phyloP scores from a whole-genome alignment of 2,329 filamentous ascomycete species.

The Aspergillus viridinutans region DNA sequence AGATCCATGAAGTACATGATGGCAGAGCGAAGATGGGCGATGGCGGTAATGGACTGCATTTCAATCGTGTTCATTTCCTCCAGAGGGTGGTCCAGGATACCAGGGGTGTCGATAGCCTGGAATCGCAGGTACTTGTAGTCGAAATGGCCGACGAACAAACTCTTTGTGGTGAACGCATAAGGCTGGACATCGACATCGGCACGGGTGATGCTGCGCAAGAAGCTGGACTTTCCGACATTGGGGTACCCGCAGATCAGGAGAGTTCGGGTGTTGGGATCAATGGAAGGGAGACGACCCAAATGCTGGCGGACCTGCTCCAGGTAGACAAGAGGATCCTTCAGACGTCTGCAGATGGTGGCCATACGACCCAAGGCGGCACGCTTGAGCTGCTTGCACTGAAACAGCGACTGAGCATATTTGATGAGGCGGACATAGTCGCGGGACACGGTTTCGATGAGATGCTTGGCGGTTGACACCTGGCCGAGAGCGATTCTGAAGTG shows the following conservation, averaged over 20 bases:
- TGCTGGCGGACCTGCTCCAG: slow-evolving; percentile 97
- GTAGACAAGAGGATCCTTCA: slow-evolving; percentile 93
- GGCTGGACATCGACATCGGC: slow-evolving; percentile 97
- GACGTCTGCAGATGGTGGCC: slow-evolving; percentile 91
- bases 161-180: slow-evolving; percentile 98
- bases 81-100: slow-evolving; percentile 92
- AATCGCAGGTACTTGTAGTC: slow-evolving; percentile 91
- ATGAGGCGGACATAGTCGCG: slow-evolving; percentile 93
- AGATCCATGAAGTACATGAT: slow-evolving; percentile 99
- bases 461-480: slow-evolving; percentile 92
- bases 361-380: slow-evolving; percentile 92
- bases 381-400: slow-evolving; percentile 99
- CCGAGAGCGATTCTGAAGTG: slow-evolving; percentile 96
- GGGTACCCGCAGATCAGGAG: slow-evolving; percentile 96
- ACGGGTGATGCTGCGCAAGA: slow-evolving; percentile 84
- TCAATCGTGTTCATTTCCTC: slow-evolving; percentile 99
- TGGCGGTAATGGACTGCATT: slow-evolving; percentile 97
- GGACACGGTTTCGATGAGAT: slow-evolving; percentile 91
- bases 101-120: slow-evolving; percentile 96
- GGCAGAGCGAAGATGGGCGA: slow-evolving; percentile 90
- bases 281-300: slow-evolving; percentile 93
- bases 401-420: slow-evolving; percentile 94
- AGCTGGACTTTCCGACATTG: slow-evolving; percentile 96
- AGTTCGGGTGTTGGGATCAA: slow-evolving; percentile 95
- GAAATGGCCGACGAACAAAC: slow-evolving; percentile 94